phyloP scores from a whole-genome alignment of 2,329 filamentous ascomycete genomes.

The Trichophyton benhamiae region DNA sequence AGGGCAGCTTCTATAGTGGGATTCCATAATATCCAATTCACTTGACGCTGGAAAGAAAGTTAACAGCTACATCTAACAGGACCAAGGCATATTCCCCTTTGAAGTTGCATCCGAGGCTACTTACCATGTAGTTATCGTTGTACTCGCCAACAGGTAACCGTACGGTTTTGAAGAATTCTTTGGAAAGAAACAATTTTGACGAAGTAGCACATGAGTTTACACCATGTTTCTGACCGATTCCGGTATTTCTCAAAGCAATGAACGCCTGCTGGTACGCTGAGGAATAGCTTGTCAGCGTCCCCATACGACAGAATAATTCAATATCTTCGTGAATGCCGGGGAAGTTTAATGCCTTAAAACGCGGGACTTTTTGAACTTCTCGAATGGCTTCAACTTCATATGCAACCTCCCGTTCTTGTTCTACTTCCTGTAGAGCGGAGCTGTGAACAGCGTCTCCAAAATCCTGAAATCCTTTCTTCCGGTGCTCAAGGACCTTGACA shows the following conservation, averaged over 20 bases:
- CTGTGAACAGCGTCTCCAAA: constrained; percentile 34
- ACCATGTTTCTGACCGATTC: constrained; percentile 26
- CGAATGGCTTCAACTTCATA: constrained; percentile 46
- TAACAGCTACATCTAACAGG: not conserved
- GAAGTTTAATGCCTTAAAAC: constrained; percentile 33
- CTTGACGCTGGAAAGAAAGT: constrained; percentile 31
- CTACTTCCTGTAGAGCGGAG: constrained; percentile 47
- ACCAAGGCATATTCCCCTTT: not conserved
- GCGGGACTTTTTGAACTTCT: constrained; percentile 38
- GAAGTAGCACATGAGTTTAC: constrained; percentile 14
- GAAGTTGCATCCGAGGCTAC: not conserved
- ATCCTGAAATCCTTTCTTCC: constrained; percentile 31
- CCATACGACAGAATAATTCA: constrained; percentile 35
- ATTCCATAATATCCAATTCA: constrained; percentile 53
- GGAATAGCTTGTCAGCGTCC: constrained; percentile 25
- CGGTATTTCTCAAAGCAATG: constrained; percentile 29
- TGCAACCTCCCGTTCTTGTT: constrained; percentile 47
- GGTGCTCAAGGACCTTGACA: constrained; percentile 25
- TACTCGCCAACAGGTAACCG: constrained; percentile 3
- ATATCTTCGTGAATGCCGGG: constrained; percentile 39
- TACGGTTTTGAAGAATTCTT: constrained; percentile 11
- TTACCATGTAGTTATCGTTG: constrained; percentile 11
- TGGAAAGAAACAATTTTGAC: constrained; percentile 11
- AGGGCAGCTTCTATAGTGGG: constrained; percentile 37
- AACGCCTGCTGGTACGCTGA: constrained; percentile 35